Percentiles rank a stretch among this genome's conserved stretches.
Conservation (phyloP, 257 asterid genomes). For the Solanum medicagineum region DNA sequence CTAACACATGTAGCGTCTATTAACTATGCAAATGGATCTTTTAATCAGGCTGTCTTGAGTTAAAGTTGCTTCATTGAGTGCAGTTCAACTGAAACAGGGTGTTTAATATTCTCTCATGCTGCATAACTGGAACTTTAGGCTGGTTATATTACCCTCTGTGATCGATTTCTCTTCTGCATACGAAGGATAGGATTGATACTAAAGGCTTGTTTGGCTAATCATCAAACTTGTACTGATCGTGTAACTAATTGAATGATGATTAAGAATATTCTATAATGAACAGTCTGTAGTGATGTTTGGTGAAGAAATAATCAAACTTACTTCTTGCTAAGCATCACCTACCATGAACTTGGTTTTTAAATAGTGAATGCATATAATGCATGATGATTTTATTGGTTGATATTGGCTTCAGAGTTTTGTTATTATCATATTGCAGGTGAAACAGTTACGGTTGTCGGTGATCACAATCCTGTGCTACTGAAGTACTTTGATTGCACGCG, state of each 20-base stretch:
- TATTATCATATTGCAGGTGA: slow-evolving; percentile 49
- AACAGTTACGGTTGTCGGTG: slow-evolving; percentile 93
- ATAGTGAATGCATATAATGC: not conserved
- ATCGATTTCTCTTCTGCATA: not conserved
- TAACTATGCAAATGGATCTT: not conserved
- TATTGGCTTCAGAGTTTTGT: not conserved
- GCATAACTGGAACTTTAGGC: not conserved
- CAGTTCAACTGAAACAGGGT: not conserved
- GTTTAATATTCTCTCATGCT: not conserved
- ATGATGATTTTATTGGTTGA: not conserved
- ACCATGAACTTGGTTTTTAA: not conserved
- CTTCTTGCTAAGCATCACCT: not conserved
- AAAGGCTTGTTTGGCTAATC: not conserved
- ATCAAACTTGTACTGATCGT: not conserved
- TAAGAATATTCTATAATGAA: not conserved
- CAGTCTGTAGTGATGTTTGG: not conserved
- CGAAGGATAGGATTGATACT: not conserved
- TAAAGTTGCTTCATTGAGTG: not conserved
- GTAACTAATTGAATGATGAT: not conserved
- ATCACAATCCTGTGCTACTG: slow-evolving; percentile 73
- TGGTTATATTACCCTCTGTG: not conserved
- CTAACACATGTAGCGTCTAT: not conserved
- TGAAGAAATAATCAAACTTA: not conserved
- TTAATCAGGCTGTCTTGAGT: not conserved
- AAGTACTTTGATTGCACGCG: slow-evolving; percentile 91